phyloP scores from a whole-genome alignment of 371 early-diverging fungal species.

The Synchytrium microbalum region DNA sequence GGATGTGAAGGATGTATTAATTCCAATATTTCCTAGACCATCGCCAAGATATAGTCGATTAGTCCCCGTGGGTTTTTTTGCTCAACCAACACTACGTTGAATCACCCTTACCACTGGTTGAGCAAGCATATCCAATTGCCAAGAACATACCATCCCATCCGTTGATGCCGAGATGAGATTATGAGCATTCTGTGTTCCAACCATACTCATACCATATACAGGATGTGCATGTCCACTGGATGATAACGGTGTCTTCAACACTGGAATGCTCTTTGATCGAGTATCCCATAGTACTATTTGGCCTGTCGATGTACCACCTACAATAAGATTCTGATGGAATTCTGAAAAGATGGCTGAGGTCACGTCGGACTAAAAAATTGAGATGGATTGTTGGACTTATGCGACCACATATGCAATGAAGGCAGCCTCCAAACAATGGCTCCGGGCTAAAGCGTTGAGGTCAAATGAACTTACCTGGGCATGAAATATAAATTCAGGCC shows the following conservation, averaged over 20 bases:
- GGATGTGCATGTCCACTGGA: slow-evolving; percentile 94
- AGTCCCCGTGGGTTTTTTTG: no score
- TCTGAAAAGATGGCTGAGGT: slow-evolving; percentile 79
- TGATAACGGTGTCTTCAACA: slow-evolving; percentile 58
- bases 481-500: slow-evolving; percentile 92
- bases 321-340: slow-evolving; percentile 81
- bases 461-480: slow-evolving; percentile 52
- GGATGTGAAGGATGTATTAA: slow-evolving; percentile 64
- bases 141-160: slow-evolving; percentile 90
- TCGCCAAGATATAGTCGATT: slow-evolving; percentile 5
- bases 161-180: slow-evolving; percentile 83
- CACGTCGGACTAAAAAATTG: slow-evolving; percentile 73
- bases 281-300: slow-evolving; percentile 96
- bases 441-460: no score
- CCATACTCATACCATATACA: slow-evolving; percentile 77
- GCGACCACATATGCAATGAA: slow-evolving; percentile 2
- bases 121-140: slow-evolving; percentile 95
- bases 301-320: slow-evolving; percentile 95
- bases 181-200: slow-evolving; percentile 92
- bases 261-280: slow-evolving; percentile 59
- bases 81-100: neutral
- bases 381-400: slow-evolving; percentile 4
- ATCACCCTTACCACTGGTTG: slow-evolving; percentile 61
- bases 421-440: no score
- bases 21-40: slow-evolving; percentile 65